These are phyloP conservation scores for Zasmidium angulare DNA, from an alignment of 2,329 filamentous ascomycete genomes.

Conservation along the genomic window DNA sequence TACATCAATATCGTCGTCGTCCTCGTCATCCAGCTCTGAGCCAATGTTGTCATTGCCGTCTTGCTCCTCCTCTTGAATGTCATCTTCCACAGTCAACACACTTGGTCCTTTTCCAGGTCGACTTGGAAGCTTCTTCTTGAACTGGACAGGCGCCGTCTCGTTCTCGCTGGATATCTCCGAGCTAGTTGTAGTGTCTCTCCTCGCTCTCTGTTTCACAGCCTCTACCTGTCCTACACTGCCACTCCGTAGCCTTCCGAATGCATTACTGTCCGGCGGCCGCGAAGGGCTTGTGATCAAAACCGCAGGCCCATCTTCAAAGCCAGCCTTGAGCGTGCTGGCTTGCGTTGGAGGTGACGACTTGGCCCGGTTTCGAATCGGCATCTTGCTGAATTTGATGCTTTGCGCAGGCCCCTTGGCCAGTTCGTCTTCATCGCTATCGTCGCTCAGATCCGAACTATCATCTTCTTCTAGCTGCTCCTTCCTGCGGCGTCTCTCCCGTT, in stretches of 20 bases:
- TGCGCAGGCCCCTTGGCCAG: conserved; percentile 69
- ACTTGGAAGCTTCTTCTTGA: conserved; percentile 58
- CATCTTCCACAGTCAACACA: conserved; percentile 23
- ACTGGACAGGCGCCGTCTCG: conserved; percentile 62
- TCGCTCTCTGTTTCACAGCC: conserved; percentile 61
- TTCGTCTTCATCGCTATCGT: conserved; percentile 78
- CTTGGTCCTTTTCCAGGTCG: conserved; percentile 55
- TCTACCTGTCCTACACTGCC: conserved; percentile 72
- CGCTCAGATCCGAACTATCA: conserved; percentile 80
- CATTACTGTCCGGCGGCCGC: conserved; percentile 14
- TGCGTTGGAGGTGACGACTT: conserved; percentile 70
- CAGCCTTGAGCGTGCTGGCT: conserved; percentile 16
- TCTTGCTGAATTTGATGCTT: conserved; percentile 94
- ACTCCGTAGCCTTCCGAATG: conserved; percentile 54
- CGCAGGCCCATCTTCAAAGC: conserved; percentile 26
- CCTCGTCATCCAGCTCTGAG: conserved; percentile 40
- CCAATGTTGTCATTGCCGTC: conserved; percentile 26
- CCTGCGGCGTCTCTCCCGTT: conserved; percentile 58
- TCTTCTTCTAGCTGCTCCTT: conserved; percentile 80
- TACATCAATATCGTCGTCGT: conserved; percentile 39
- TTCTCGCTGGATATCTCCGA: conserved; percentile 83
- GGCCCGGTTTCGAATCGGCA: conserved; percentile 82
- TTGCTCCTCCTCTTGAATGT: conserved; percentile 46
- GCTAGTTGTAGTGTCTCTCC: conserved; percentile 76
- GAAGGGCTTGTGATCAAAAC: conserved; percentile 50